Evolutionary conservation across 2,329 filamentous ascomycete species (phyloP).

Genomic region (Helminthosporium solani): DNA sequence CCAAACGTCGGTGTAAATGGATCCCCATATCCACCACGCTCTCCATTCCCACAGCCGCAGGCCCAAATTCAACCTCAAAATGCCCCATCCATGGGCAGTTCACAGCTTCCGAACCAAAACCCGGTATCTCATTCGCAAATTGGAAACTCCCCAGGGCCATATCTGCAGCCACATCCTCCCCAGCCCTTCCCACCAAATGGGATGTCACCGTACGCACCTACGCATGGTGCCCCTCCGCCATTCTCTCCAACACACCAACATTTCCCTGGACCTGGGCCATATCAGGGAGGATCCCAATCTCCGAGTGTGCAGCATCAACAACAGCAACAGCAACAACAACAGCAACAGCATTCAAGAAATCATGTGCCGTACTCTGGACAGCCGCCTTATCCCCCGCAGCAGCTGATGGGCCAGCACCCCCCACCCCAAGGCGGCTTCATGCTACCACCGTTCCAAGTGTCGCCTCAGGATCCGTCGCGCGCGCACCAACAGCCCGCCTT

Average conservation of each 20-base stretch:
- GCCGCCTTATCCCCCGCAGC: constrained; percentile 35
- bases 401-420: constrained; percentile 39
- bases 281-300: constrained; percentile 32
- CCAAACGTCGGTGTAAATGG: constrained; percentile 31
- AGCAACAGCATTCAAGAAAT: constrained; percentile 24
- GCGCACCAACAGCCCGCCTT: constrained; percentile 36
- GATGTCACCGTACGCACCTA: constrained; percentile 28
- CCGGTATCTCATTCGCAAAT: constrained; percentile 37
- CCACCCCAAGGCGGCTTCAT: constrained; percentile 49
- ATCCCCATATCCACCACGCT: constrained; percentile 38
- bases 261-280: constrained; percentile 19
- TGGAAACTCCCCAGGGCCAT: constrained; percentile 40
- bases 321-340: constrained; percentile 32
- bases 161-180: constrained; percentile 25
- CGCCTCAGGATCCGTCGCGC: constrained; percentile 46
- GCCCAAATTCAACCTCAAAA: constrained; percentile 33
- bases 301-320: constrained; percentile 35
- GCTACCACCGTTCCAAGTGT: constrained; percentile 51
- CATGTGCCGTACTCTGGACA: constrained; percentile 36
- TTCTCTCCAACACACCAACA: constrained; percentile 33
- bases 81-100: constrained; percentile 26
- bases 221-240: constrained; percentile 26
- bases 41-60: constrained; percentile 39
- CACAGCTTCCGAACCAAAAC: constrained; percentile 17
- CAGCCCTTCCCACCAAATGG: constrained; percentile 27